These are phyloP conservation scores for Acorus calamus DNA, from an alignment of 106 monocot species.

Conservation along the genomic window DNA sequence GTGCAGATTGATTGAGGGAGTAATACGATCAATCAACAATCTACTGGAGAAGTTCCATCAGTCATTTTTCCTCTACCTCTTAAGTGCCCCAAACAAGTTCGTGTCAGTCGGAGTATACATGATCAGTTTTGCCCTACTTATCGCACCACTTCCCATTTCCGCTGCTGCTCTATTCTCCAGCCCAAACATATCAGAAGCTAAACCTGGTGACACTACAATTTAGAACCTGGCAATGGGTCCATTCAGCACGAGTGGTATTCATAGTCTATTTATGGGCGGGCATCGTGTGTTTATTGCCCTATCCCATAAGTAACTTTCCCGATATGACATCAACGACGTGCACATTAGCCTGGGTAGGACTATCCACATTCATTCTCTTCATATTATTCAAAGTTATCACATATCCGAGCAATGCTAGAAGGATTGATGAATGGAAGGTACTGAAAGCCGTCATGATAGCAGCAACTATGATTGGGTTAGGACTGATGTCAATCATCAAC, in stretches of 20 bases:
- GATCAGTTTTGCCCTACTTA: conserved; percentile 76
- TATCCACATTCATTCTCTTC: conserved; percentile 26
- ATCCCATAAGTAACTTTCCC: conserved; percentile 36
- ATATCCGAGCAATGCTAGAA: too few relatives aligned
- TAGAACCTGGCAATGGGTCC: conserved; percentile 69
- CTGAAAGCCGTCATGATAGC: conserved; percentile 61
- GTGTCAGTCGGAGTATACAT: conserved; percentile 87
- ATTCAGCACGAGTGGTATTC: conserved; percentile 51
- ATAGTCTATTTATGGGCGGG: conserved; percentile 58
- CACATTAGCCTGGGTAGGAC: conserved; percentile 36
- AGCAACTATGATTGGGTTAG: conserved; percentile 37
- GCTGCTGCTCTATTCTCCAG: conserved; percentile 64
- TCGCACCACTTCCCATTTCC: conserved; percentile 66
- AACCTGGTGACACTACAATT: neutral
- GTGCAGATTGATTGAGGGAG: conserved; percentile 84
- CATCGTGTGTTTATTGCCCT: conserved; percentile 48
- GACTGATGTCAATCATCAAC: conserved; percentile 91
- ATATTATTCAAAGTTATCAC: conserved; percentile 9
- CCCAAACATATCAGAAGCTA: neutral
- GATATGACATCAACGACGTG: conserved; percentile 13
- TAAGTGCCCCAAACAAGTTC: conserved; percentile 80
- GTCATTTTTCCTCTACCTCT: conserved; percentile 87
- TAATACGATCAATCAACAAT: conserved; percentile 75
- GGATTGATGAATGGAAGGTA: conserved; percentile 34
- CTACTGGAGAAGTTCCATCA: conserved; percentile 96